Evolutionary conservation across 352 stramenopile species (phyloP).

Genomic region (Thraustochytrium striatum): DNA sequence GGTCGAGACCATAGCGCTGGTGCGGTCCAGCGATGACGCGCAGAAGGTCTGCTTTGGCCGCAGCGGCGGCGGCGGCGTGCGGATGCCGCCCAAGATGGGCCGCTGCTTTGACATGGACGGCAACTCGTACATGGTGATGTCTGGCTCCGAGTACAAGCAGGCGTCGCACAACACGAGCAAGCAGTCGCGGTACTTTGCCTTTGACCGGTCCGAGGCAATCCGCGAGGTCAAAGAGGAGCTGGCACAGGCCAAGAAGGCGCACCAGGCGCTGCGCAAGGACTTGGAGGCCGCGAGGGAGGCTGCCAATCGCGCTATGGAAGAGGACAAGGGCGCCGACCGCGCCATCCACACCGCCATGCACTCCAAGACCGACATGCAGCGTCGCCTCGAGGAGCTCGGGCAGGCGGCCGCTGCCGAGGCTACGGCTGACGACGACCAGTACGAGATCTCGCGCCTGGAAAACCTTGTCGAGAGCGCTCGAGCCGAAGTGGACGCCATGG

Average conservation of each 20-base stretch:
- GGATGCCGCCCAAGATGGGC: not conserved
- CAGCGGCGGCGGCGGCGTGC: not conserved
- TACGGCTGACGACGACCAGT: no score
- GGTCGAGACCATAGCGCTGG: not conserved
- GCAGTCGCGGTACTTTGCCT: not conserved
- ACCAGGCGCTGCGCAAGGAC: not conserved
- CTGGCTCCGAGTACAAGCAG: not conserved
- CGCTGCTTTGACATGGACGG: not conserved
- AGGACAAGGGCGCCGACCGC: no score
- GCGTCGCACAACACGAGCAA: not conserved
- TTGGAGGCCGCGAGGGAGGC: not conserved
- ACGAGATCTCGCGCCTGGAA: no score
- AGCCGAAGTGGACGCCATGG: no score
- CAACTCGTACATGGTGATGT: not conserved
- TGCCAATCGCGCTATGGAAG: not conserved
- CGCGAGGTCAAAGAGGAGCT: not conserved
- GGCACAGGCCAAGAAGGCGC: not conserved
- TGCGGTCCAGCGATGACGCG: not conserved
- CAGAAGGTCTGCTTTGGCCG: not conserved
- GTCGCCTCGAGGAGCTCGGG: no score
- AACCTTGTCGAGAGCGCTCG: no score
- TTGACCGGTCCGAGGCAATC: not conserved
- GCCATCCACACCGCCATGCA: not conserved
- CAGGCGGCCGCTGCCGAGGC: no score
- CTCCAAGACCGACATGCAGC: no score